Evolutionary conservation across 495 filamentous ascomycete species (phyloP), one percentile per base, ranked within the genome.

Genomic region (Neurospora sublineolata): DNA sequence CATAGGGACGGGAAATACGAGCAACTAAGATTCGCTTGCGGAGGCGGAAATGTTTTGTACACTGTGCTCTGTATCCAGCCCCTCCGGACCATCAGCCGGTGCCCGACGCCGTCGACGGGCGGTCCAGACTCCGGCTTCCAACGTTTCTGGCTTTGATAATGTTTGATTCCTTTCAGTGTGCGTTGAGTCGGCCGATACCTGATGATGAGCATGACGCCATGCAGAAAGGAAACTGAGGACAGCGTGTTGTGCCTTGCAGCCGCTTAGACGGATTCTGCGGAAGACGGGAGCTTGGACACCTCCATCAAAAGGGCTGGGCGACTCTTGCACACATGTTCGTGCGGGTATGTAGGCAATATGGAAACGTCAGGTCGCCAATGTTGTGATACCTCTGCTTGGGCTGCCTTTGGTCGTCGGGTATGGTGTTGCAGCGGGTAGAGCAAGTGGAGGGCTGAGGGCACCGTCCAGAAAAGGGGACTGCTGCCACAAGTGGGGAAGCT

Each of bases 191-290:
- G 52, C 52, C 27, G 27, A 36, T 33, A 18, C 20, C 23, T 58
- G 46, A 58, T 14, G 52, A 30, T 33, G 27, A 64, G 18, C 14
- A 74, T 72, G 70, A 67, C 70, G 73, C 44, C 70, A 74, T 74
- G 42, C 70, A 67, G 46, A 36, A 30, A 40, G 58, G 40, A 41
- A 2, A 39, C 67, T 33, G 52, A 64, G 14, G 27, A 64, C 42
- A 23, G n/a, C 67, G 38, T 71, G 39, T 70, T 39, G 68, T 70
- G 72, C 70, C 46, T 67, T 73, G 72, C 72, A 70, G 72, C 58
- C 41, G 38, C 58, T 64, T 1, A 16, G 52, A 18, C 27, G 27
- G 14, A 14, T 64, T 64, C 52, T 6, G 14, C 27, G 52, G 52
- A 64, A 64, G 27, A 64, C 52, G 27, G 52, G 52, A 18, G 23